Percentiles rank a stretch among this genome's conserved stretches.
These are phyloP conservation scores for Stachybotrys chlorohalonatus DNA, from an alignment of 2,329 filamentous ascomycete species.

Conservation along the genomic window DNA sequence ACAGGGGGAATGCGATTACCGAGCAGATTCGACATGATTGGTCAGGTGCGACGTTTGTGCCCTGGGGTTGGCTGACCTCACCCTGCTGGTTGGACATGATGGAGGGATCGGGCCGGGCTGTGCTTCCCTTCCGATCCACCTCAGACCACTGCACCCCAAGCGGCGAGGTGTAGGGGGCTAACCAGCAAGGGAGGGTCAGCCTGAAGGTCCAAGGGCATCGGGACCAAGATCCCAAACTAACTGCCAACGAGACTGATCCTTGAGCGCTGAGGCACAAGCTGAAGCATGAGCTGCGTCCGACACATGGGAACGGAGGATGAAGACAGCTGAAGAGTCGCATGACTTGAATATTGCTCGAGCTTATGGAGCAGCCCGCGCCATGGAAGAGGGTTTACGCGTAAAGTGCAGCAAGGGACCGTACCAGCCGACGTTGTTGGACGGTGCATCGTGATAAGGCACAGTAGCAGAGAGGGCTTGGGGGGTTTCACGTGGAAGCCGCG, in stretches of 20 bases:
- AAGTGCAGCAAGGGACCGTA: neutral
- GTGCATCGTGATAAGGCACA: too few relatives aligned
- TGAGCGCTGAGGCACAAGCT: neutral
- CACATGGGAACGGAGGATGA: neutral
- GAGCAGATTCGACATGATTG: neutral
- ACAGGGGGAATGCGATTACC: neutral
- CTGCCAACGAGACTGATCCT: neutral
- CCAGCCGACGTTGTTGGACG: too few relatives aligned
- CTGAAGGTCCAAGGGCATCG: neutral
- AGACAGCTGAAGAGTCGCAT: neutral
- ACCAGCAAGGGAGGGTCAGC: neutral
- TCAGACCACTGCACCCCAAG: neutral
- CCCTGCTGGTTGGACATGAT: neutral
- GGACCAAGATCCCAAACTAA: neutral
- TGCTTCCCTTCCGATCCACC: neutral
- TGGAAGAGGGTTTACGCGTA: neutral
- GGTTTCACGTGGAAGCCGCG: too few relatives aligned
- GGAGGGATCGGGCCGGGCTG: neutral
- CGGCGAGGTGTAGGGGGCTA: neutral
- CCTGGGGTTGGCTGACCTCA: neutral
- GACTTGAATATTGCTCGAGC: neutral
- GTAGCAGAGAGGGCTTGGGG: too few relatives aligned
- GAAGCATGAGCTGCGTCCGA: neutral
- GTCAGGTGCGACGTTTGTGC: too few relatives aligned
- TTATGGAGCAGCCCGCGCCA: neutral